A percentile compares a stretch with the other conserved stretches of the same genome.
Evolutionary conservation across 495 filamentous ascomycete genomes (phyloP).

Genomic region (Daldinia concentrica): DNA sequence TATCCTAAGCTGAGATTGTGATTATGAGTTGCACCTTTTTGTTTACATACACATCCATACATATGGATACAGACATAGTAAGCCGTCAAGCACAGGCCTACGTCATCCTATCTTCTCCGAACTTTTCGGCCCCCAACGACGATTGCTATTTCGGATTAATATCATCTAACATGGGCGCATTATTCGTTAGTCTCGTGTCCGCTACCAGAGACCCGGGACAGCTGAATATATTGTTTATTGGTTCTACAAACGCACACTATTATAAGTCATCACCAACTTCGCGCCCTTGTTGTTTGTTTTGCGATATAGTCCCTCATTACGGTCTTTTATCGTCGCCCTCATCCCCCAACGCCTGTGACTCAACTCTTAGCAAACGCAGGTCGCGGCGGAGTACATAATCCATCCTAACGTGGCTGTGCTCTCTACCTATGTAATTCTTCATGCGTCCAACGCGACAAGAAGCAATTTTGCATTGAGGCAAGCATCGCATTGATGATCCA

Average conservation of each 20-base stretch:
- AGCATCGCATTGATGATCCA: background rate
- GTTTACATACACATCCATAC: background rate
- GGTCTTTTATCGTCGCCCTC: too few relatives aligned
- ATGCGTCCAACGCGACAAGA: background rate
- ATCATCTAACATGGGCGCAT: background rate
- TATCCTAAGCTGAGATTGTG: background rate
- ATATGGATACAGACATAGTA: too few relatives aligned
- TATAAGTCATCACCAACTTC: background rate
- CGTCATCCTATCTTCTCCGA: background rate
- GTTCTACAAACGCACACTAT: background rate
- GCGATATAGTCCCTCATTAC: too few relatives aligned
- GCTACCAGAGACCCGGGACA: constrained; percentile 1
- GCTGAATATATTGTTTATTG: constrained; percentile 1
- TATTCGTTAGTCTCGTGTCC: background rate
- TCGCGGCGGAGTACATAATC: constrained; percentile 14
- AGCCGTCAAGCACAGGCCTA: background rate
- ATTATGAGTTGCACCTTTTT: background rate
- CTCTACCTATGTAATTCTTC: background rate
- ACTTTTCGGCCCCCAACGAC: background rate
- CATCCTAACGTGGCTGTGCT: constrained; percentile 23
- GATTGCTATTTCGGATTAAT: background rate
- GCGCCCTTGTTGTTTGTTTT: too few relatives aligned
- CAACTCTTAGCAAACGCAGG: background rate
- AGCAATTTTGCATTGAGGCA: background rate
- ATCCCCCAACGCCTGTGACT: too few relatives aligned